phyloP scores from a whole-genome alignment of 768 basidiomycete genomes.

The Cystofilobasidium capitatum region DNA sequence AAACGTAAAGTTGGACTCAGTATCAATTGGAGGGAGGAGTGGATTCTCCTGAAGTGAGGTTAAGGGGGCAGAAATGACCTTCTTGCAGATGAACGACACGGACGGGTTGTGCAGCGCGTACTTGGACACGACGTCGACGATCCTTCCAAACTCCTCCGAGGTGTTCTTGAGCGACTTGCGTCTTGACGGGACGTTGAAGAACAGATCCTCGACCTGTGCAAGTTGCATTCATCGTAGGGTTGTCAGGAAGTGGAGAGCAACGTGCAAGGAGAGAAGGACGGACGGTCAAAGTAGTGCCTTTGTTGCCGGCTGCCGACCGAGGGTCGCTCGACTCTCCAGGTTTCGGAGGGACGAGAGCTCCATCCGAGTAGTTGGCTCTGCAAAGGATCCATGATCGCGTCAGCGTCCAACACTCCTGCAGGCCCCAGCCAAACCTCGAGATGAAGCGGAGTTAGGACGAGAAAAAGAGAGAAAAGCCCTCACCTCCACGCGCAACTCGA shows the following conservation, averaged over 20 bases:
- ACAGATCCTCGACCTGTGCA: constrained; percentile 83
- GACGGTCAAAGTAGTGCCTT: constrained; percentile 82
- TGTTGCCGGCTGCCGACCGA: constrained; percentile 84
- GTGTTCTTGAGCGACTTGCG: constrained; percentile 70
- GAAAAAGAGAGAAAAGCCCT: constrained; percentile 38
- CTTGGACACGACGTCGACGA: constrained; percentile 81
- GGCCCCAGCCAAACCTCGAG: too few relatives aligned
- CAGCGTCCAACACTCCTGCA: too few relatives aligned
- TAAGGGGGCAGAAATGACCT: constrained; percentile 46
- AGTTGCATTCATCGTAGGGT: background rate
- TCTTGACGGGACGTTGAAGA: constrained; percentile 84
- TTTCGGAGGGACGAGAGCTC: constrained; percentile 59
- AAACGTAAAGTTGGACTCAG: background rate
- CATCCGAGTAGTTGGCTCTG: constrained; percentile 76
- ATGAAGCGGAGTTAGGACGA: background rate
- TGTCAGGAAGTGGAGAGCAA: background rate
- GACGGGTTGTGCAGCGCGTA: constrained; percentile 90
- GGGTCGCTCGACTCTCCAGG: constrained; percentile 64
- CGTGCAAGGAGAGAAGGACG: constrained; percentile 29
- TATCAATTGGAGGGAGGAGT: background rate
- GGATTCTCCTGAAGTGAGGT: background rate
- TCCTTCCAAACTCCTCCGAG: constrained; percentile 83
- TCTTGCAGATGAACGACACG: constrained; percentile 82
- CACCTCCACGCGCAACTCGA: constrained; percentile 90
- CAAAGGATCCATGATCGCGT: background rate